These are phyloP conservation scores for Serendipita vermifera DNA, from an alignment of 768 basidiomycete genomes.

Conservation along the genomic window DNA sequence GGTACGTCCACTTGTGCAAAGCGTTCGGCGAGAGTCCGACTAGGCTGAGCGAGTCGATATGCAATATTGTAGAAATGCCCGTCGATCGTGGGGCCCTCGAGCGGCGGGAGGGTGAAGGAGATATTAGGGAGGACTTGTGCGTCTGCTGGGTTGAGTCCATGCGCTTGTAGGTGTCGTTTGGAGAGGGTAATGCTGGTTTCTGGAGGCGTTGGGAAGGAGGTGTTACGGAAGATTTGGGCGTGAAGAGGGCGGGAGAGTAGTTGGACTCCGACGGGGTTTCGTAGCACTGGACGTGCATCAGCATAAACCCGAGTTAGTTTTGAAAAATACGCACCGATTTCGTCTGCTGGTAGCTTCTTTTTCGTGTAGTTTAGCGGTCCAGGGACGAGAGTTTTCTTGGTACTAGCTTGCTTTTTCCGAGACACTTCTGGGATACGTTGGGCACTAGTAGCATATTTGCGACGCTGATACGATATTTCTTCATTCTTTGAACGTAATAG, in stretches of 20 bases:
- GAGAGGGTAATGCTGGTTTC: conserved; percentile 58
- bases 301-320: neutral
- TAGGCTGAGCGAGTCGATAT: conserved; percentile 53
- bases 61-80: conserved; percentile 87
- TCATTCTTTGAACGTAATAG: too few species aligned
- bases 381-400: too few species aligned
- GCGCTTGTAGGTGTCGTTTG: conserved; percentile 62
- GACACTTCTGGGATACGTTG: too few species aligned
- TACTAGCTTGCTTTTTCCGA: too few species aligned
- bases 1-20: conserved; percentile 46
- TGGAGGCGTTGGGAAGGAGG: conserved; percentile 49
- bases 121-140: conserved; percentile 72
- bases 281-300: conserved; percentile 33
- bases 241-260: conserved; percentile 74
- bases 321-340: neutral
- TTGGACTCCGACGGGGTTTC: conserved; percentile 89
- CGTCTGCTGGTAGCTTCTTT: neutral
- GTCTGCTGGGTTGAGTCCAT: conserved; percentile 67
- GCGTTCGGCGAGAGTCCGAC: conserved; percentile 51
- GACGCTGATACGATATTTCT: too few species aligned
- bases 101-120: conserved; percentile 64
- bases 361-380: too few species aligned
- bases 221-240: conserved; percentile 64
- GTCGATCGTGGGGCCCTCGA: conserved; percentile 69
- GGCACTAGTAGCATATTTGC: too few species aligned